phyloP scores from a whole-genome alignment of 768 basidiomycete species.

The Boletus pseudopeckii region DNA sequence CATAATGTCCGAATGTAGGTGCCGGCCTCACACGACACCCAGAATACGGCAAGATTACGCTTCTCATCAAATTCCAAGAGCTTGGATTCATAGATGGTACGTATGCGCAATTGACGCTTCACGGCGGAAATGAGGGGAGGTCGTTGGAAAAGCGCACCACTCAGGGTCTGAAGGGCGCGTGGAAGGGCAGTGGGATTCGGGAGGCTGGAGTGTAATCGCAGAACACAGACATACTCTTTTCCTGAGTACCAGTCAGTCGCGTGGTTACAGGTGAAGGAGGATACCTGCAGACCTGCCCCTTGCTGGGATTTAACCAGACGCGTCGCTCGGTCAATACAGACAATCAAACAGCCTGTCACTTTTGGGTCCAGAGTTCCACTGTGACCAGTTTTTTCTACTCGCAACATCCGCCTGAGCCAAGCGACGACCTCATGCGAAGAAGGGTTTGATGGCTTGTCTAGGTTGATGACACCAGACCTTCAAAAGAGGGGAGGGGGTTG shows the following conservation, averaged over 20 bases:
- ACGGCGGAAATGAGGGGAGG: conserved; percentile 99
- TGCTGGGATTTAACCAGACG: conserved; percentile 98
- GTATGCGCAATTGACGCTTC: conserved; percentile 94
- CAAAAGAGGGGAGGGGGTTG: not conserved
- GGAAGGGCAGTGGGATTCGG: conserved; percentile 82
- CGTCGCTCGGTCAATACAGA: conserved; percentile 98
- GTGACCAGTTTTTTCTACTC: conserved; percentile 98
- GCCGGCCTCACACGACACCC: conserved; percentile 98
- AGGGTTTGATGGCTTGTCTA: conserved; percentile 99
- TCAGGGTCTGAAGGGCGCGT: conserved; percentile 92
- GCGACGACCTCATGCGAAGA: conserved; percentile 99
- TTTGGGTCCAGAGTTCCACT: conserved; percentile 99
- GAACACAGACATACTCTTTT: conserved; percentile 97
- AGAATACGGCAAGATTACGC: conserved; percentile 94
- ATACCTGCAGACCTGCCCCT: conserved; percentile 73
- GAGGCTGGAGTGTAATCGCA: conserved; percentile 84
- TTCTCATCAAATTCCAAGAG: conserved; percentile 97
- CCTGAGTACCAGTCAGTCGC: conserved; percentile 41
- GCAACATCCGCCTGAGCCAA: conserved; percentile 94
- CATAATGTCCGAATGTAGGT: conserved; percentile 96
- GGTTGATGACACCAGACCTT: conserved; percentile 97
- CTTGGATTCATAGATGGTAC: conserved; percentile 95
- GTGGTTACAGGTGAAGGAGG: not conserved
- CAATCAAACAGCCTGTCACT: conserved; percentile 97
- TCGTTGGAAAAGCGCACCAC: conserved; percentile 97